Base-by-base conservation (phyloP, 176 grass and related monocot species). In the Tillandsia fasciculata region DNA sequence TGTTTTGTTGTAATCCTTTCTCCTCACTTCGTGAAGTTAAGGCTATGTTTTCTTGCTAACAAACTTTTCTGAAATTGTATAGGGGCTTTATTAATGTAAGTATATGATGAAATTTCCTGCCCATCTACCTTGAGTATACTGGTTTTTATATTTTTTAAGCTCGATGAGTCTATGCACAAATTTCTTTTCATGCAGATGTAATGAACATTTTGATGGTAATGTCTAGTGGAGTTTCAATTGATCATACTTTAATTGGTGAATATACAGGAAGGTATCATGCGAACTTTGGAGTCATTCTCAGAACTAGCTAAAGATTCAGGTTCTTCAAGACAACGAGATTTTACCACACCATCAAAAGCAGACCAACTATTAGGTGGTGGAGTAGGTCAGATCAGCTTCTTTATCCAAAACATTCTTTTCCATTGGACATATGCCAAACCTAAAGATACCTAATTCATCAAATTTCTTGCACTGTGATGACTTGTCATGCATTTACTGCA, bases 301-400 rank as follows among this genome's bases (percentile, higher is more conserved):
- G 78, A 89, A 72, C 75, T 90, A 72, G 68, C 78, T 70, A 80
- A 79, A 78, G 66, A 56, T 76, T 87, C 74, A 11, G 71, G 59
- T 76, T 53, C 74, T 64, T 80, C 68, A 50, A 77, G 63, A 77
- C 84, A 83, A 76, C 70, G 49, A 77, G 42, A 79, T 52, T 49
- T 57, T 67, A 48, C 33, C n/a, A 72, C 27, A 68, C 58, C 68
- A 66, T 90, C 86, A 29, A 92, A 93, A 79, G 84, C 82, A 48
- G 83, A 85, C 50, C 86, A 80, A 78, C 68, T 97, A 17, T 79
- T 97, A 84, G 94, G 94, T 23, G 73, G 74, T 81, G 94, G 94
- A 81, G 72, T 76, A 87, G 89, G 94, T 97, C 28, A 78, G 67
- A 77, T 53, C 65, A 33, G 13, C 49, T 27, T 63, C 56, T 64